A percentile compares a stretch with the other conserved stretches of the same genome.
These are phyloP conservation scores for Fragaria nilgerrensis DNA, from an alignment of 306 rosid genomes.

Conservation along the genomic window DNA sequence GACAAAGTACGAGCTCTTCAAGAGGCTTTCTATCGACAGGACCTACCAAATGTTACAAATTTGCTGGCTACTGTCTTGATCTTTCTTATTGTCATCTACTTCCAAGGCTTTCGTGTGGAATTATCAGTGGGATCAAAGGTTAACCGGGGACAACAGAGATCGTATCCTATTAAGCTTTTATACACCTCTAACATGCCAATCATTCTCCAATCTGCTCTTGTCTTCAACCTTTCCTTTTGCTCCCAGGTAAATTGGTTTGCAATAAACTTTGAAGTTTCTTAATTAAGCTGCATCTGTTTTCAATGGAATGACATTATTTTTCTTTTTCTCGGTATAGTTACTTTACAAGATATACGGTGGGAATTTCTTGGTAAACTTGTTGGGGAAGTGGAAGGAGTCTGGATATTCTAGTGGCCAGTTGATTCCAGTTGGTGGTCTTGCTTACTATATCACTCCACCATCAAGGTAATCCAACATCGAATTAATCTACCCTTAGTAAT, in stretches of 20 bases:
- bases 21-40: conserved; percentile 83
- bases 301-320: not conserved
- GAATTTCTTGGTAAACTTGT: conserved; percentile 74
- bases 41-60: conserved; percentile 87
- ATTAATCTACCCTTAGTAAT: not conserved
- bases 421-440: conserved; percentile 85
- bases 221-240: conserved; percentile 78
- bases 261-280: not conserved
- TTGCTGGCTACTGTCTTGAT: conserved; percentile 81
- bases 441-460: conserved; percentile 84
- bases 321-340: conserved; percentile 40
- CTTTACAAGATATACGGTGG: conserved; percentile 76
- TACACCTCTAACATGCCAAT: conserved; percentile 98
- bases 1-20: conserved; percentile 85
- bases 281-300: conserved; percentile 15
- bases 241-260: conserved; percentile 58
- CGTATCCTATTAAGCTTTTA: conserved; percentile 87
- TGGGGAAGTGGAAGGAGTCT: conserved; percentile 94
- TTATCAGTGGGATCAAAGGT: conserved; percentile 91
- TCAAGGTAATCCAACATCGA: conserved; percentile 27
- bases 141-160: conserved; percentile 93
- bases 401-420: conserved; percentile 84
- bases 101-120: conserved; percentile 95
- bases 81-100: conserved; percentile 78
- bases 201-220: conserved; percentile 95